A percentile compares a stretch with the other conserved stretches of the same genome.
phyloP scores from a whole-genome alignment of 164 flowering plant species.

The Liriodendron chinense region DNA sequence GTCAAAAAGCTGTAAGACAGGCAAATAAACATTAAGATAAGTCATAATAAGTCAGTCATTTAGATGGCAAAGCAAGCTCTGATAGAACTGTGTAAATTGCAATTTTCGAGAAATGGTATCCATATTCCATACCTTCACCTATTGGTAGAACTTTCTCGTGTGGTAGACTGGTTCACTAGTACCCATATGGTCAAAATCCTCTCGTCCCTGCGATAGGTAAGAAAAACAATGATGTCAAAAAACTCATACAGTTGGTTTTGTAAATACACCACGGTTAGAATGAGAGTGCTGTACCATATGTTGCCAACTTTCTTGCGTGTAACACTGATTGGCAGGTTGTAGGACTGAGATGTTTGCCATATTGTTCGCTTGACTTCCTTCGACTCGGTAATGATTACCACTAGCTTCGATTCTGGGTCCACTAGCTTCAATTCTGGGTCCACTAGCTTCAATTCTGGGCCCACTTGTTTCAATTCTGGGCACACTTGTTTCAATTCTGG shows the following conservation, averaged over 20 bases:
- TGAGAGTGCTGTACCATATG: slow-evolving; percentile 45
- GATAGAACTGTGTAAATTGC: background rate
- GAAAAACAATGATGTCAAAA: background rate
- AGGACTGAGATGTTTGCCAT: background rate
- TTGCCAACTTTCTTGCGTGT: slow-evolving; percentile 56
- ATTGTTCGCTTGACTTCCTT: background rate
- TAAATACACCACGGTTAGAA: background rate
- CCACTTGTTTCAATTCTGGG: background rate
- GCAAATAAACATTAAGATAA: background rate
- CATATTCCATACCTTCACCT: slow-evolving; percentile 2
- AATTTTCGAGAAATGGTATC: background rate
- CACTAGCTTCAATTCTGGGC: background rate
- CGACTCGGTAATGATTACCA: background rate
- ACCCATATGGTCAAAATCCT: slow-evolving; percentile 8
- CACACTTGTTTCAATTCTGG: slow-evolving; percentile 9
- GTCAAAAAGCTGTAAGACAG: background rate
- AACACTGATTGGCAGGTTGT: slow-evolving; percentile 44
- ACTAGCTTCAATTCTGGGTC: background rate
- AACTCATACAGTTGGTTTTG: background rate
- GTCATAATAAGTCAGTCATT: background rate
- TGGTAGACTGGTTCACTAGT: slow-evolving; percentile 3
- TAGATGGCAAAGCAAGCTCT: background rate
- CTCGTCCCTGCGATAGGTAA: slow-evolving; percentile 14
- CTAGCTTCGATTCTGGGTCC: background rate
- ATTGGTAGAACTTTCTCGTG: slow-evolving; percentile 10